Evolutionary conservation across 305 asterid genomes (phyloP).

Genomic region (Fraxinus latifolia): DNA sequence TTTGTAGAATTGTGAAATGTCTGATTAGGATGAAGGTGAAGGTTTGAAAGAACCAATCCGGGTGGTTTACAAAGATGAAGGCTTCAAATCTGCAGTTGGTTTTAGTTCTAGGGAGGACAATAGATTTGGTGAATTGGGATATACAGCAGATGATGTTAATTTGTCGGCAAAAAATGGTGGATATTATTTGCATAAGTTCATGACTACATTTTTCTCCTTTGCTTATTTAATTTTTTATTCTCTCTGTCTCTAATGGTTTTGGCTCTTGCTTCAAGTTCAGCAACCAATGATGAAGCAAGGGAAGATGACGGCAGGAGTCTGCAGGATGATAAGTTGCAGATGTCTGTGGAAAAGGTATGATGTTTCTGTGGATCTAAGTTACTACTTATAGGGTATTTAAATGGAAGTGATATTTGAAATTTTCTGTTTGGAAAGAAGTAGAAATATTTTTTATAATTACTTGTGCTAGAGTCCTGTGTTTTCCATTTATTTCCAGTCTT

Average conservation of each 20-base stretch:
- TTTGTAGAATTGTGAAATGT: constrained; percentile 10
- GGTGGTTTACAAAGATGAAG: constrained; percentile 67
- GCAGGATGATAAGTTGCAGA: constrained; percentile 21
- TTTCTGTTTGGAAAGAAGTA: not conserved
- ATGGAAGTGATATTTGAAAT: not conserved
- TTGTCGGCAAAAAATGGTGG: constrained; percentile 39
- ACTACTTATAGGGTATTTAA: not conserved
- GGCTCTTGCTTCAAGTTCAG: constrained; percentile 38
- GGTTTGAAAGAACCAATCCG: constrained; percentile 58
- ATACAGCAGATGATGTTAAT: constrained; percentile 24
- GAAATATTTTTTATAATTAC: not conserved
- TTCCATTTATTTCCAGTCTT: not conserved
- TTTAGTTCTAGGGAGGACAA: constrained; percentile 33
- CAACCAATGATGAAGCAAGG: constrained; percentile 25
- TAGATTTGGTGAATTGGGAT: constrained; percentile 34
- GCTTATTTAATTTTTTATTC: constrained; percentile 1
- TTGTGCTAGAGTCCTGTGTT: not conserved
- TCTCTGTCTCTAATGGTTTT: constrained; percentile 8
- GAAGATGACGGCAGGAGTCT: constrained; percentile 29
- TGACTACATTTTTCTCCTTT: not conserved
- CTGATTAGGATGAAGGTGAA: constrained; percentile 54
- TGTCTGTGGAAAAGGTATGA: constrained; percentile 40
- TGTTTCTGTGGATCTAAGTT: not conserved
- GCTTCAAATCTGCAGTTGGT: constrained; percentile 39
- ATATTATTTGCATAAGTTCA: constrained; percentile 24